These are phyloP conservation scores for Neonectria magnoliae DNA, from an alignment of 2,329 filamentous ascomycete genomes.

Conservation along the genomic window DNA sequence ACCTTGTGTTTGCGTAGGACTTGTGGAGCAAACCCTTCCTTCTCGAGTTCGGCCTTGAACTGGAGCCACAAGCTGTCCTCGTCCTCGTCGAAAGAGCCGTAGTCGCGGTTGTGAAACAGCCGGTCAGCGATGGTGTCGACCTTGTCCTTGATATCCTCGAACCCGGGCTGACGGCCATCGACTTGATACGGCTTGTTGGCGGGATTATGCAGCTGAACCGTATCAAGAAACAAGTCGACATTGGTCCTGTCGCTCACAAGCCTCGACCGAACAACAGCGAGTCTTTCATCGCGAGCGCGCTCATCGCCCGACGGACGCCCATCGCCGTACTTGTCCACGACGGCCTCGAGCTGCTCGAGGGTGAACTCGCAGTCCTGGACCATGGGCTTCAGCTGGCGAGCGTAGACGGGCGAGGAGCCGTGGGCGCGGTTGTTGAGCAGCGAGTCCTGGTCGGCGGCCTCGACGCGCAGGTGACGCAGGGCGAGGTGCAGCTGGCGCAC, in stretches of 20 bases:
- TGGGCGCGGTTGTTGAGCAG: slow-evolving; percentile 56
- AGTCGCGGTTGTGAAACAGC: slow-evolving; percentile 57
- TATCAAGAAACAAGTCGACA: slow-evolving; percentile 67
- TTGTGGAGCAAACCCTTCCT: slow-evolving; percentile 66
- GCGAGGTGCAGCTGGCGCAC: slow-evolving; percentile 65
- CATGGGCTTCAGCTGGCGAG: slow-evolving; percentile 60
- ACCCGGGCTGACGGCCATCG: slow-evolving; percentile 51
- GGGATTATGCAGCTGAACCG: slow-evolving; percentile 63
- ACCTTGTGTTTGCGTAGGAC: slow-evolving; percentile 68
- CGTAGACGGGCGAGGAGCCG: slow-evolving; percentile 53
- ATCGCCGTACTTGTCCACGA: slow-evolving; percentile 60
- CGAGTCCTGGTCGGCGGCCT: slow-evolving; percentile 66
- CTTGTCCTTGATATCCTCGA: slow-evolving; percentile 68
- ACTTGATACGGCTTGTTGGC: slow-evolving; percentile 49
- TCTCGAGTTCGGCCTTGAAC: slow-evolving; percentile 67
- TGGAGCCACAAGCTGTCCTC: slow-evolving; percentile 67
- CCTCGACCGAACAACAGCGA: slow-evolving; percentile 56
- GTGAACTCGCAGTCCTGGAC: slow-evolving; percentile 65
- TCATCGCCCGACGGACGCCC: slow-evolving; percentile 40
- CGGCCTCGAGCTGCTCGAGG: slow-evolving; percentile 63
- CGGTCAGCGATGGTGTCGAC: slow-evolving; percentile 66
- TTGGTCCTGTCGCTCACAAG: slow-evolving; percentile 62
- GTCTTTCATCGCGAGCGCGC: slow-evolving; percentile 49
- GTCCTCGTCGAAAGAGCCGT: slow-evolving; percentile 52
- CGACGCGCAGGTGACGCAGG: slow-evolving; percentile 66